phyloP scores from a whole-genome alignment of 1,284 basidiomycete species.

The Porodaedalea pini region DNA sequence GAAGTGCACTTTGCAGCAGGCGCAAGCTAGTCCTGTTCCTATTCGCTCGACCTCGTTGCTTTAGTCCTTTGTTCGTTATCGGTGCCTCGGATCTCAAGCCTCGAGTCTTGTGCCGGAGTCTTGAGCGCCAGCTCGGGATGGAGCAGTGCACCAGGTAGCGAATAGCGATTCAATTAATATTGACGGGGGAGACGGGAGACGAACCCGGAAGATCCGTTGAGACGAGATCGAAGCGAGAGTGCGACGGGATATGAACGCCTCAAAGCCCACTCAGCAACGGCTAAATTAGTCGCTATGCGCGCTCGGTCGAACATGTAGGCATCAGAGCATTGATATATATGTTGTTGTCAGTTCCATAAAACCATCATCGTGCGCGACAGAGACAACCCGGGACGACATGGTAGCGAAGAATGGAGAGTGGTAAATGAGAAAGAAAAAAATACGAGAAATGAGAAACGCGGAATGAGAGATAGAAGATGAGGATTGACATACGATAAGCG shows the following conservation, averaged over 20 bases:
- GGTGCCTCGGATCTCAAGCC: too few species aligned
- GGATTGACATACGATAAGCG: too few species aligned
- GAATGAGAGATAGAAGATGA: neutral
- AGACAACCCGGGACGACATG: neutral
- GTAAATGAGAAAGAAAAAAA: neutral
- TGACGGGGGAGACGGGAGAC: neutral
- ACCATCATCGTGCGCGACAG: too few species aligned
- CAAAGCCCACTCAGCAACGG: neutral
- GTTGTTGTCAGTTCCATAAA: neutral
- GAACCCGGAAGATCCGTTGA: neutral
- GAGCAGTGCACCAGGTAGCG: too few species aligned
- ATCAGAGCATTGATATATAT: neutral
- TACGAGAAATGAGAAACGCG: too few species aligned
- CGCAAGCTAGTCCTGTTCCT: neutral
- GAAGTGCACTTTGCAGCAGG: neutral
- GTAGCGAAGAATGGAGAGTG: neutral
- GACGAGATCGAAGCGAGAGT: neutral
- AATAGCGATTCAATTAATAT: neutral
- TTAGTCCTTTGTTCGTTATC: too few species aligned
- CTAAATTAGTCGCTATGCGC: conserved; percentile 3
- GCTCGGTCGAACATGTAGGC: neutral
- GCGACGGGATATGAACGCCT: neutral
- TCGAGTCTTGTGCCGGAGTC: too few species aligned
- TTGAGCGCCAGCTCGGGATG: too few species aligned
- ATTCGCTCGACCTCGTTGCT: too few species aligned